Evolutionary conservation across 805 yeast species (phyloP).

Genomic region (Suhomyces vadensis): DNA sequence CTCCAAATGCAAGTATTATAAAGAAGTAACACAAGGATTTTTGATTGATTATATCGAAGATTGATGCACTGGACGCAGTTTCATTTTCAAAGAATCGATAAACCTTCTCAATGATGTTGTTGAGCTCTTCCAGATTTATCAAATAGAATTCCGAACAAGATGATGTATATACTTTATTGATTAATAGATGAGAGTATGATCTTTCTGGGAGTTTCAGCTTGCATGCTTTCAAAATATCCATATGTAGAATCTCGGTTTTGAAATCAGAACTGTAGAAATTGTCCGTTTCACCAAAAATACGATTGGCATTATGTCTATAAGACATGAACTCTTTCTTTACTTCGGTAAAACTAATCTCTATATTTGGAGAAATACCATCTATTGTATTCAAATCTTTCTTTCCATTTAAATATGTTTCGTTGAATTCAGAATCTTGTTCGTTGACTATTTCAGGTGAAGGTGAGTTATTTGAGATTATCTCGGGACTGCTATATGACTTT

Average conservation of each 20-base stretch:
- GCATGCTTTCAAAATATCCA: constrained; percentile 22
- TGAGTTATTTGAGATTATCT: background rate
- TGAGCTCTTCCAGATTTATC: constrained; percentile 26
- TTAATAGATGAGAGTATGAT: constrained; percentile 21
- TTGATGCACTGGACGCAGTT: background rate
- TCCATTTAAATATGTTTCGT: background rate
- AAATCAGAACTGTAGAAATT: constrained; percentile 27
- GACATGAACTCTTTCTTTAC: background rate
- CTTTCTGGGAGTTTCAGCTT: constrained; percentile 27
- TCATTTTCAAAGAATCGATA: constrained; percentile 3
- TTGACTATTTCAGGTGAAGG: background rate
- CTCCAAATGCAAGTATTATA: constrained; percentile 39
- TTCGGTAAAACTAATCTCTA: background rate
- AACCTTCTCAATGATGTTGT: constrained; percentile 12
- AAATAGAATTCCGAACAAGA: constrained; percentile 40
- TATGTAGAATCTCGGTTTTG: constrained; percentile 27
- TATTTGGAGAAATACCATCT: background rate
- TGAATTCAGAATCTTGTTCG: background rate
- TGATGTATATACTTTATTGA: constrained; percentile 27
- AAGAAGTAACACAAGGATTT: constrained; percentile 24
- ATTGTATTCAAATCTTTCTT: background rate
- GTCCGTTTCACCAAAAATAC: constrained; percentile 12
- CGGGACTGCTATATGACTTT: constrained; percentile 1
- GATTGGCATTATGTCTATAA: background rate
- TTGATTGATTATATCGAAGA: background rate